A percentile compares a stretch with the other conserved stretches of the same genome.
These are phyloP conservation scores for Tetrastigma voinierianum DNA, from an alignment of 164 flowering plant genomes.

Conservation along the genomic window DNA sequence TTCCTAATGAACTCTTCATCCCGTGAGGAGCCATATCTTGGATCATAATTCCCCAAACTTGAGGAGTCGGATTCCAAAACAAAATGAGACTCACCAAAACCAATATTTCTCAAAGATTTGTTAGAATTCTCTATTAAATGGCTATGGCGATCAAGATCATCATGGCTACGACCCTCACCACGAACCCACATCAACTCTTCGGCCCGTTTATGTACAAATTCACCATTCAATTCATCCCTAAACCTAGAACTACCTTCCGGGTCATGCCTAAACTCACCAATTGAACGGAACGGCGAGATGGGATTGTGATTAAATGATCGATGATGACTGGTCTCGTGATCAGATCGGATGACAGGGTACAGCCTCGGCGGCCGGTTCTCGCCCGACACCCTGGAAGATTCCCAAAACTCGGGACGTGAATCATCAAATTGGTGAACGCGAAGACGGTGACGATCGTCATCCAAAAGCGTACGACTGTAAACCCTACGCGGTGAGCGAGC, in stretches of 20 bases:
- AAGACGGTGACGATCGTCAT: constrained; percentile 14
- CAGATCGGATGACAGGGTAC: constrained; percentile 8
- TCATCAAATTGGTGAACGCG: not conserved
- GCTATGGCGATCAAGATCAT: constrained; percentile 4
- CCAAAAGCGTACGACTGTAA: not conserved
- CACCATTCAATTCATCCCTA: constrained; percentile 10
- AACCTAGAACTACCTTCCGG: constrained; percentile 14
- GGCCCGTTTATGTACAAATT: constrained; percentile 4
- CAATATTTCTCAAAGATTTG: constrained; percentile 10
- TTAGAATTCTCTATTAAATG: constrained; percentile 7
- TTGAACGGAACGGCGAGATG: constrained; percentile 11
- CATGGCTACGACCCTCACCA: not conserved
- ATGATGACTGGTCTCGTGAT: constrained; percentile 2
- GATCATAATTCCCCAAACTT: constrained; percentile 8
- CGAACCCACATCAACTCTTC: constrained; percentile 11
- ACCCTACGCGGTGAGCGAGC: not conserved
- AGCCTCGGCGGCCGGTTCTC: constrained; percentile 4
- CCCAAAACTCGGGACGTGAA: constrained; percentile 12
- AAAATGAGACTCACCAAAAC: constrained; percentile 3
- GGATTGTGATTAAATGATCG: constrained; percentile 12
- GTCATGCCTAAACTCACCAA: constrained; percentile 20
- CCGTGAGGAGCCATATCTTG: not conserved
- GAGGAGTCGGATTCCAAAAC: not conserved
- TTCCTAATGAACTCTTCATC: constrained; percentile 16
- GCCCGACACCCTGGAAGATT: constrained; percentile 12